phyloP scores from a whole-genome alignment of 192 early-diverging fungal genomes.

The Phycomyces nitens region DNA sequence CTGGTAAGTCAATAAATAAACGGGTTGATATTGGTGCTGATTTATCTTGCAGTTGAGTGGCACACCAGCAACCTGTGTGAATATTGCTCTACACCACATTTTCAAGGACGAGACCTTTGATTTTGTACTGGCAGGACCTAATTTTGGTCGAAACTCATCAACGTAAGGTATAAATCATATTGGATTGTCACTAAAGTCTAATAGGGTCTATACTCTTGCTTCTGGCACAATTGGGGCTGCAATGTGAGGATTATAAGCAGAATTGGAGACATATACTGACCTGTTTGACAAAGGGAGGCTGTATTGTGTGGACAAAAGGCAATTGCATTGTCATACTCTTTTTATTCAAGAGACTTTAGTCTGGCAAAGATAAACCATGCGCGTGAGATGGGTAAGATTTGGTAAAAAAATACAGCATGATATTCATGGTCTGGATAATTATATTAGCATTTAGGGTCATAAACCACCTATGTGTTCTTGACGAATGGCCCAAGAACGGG shows the following conservation, averaged over 20 bases:
- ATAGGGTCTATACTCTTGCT: slow-evolving; percentile 34
- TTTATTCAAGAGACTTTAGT: slow-evolving; percentile 16
- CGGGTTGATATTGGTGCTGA: background rate
- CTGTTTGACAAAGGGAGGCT: slow-evolving; percentile 24
- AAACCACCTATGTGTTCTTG: slow-evolving; percentile 10
- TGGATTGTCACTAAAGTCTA: background rate
- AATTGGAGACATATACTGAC: background rate
- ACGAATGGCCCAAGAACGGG: slow-evolving; percentile 29
- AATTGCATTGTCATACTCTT: slow-evolving; percentile 40
- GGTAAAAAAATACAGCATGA: background rate
- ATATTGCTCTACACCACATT: slow-evolving; percentile 40
- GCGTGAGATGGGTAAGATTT: slow-evolving; percentile 22
- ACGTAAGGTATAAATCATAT: slow-evolving; percentile 5
- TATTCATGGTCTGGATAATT: background rate
- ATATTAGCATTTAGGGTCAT: slow-evolving; percentile 27
- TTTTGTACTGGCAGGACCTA: slow-evolving; percentile 42
- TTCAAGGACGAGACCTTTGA: slow-evolving; percentile 36
- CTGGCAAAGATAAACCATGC: slow-evolving; percentile 18
- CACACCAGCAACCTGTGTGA: slow-evolving; percentile 44
- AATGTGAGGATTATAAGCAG: slow-evolving; percentile 12
- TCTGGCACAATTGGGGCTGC: slow-evolving; percentile 47
- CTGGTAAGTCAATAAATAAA: slow-evolving; percentile 20
- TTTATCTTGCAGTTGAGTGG: slow-evolving; percentile 18
- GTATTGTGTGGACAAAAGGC: slow-evolving; percentile 35
- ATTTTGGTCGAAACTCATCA: slow-evolving; percentile 40